These are phyloP conservation scores for Flaveria floridana DNA, from an alignment of 140 eudicot species.

Conservation along the genomic window DNA sequence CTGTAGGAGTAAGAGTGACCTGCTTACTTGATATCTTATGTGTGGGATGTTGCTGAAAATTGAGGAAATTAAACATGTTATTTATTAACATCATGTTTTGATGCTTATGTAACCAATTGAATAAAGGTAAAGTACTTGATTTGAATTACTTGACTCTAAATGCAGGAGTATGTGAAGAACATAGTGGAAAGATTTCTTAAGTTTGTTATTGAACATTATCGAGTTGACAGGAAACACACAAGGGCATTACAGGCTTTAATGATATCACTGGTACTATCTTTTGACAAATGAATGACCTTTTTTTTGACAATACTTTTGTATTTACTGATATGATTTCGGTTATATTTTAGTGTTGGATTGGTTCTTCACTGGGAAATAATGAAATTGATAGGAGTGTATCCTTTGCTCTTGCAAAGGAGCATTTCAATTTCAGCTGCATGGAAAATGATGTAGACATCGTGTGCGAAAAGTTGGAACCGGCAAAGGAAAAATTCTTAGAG, in stretches of 20 bases:
- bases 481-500: slow-evolving; percentile 45
- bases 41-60: background rate
- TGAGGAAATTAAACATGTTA: slow-evolving; percentile 14
- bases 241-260: slow-evolving; percentile 68
- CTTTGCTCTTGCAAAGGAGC: slow-evolving; percentile 54
- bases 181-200: slow-evolving; percentile 48
- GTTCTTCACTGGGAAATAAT: slow-evolving; percentile 47
- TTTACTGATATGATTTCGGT: slow-evolving; percentile 18
- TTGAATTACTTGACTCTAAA: slow-evolving; percentile 13
- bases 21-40: background rate
- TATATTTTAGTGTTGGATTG: slow-evolving; percentile 78
- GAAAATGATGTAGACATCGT: slow-evolving; percentile 46
- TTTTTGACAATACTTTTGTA: background rate
- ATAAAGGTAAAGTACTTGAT: slow-evolving; percentile 9
- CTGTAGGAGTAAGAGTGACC: background rate
- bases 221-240: slow-evolving; percentile 42
- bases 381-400: slow-evolving; percentile 58
- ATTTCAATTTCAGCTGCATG: slow-evolving; percentile 48
- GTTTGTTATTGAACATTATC: slow-evolving; percentile 49
- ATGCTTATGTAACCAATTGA: slow-evolving; percentile 1
- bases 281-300: slow-evolving; percentile 5
- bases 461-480: slow-evolving; percentile 42
- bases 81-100: background rate
- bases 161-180: slow-evolving; percentile 62
- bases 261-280: slow-evolving; percentile 70